Evolutionary conservation across 2,329 filamentous ascomycete species (phyloP).

Genomic region (Microsporum audouinii): DNA sequence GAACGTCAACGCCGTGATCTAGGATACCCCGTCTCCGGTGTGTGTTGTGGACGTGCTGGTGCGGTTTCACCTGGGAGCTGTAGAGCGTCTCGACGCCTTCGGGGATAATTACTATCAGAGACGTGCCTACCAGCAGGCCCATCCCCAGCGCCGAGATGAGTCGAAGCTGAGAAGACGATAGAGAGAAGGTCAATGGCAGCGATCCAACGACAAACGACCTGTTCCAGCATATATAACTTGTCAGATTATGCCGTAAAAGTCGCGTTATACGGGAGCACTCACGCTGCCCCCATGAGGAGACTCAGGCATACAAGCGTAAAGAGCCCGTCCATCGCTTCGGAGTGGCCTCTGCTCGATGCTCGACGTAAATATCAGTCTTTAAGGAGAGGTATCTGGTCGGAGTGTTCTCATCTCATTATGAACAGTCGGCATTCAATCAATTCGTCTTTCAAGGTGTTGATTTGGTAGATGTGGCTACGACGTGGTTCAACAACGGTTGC

Average conservation of each 20-base stretch:
- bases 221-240: neutral
- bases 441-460: neutral
- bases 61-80: constrained; percentile 35
- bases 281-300: constrained; percentile 56
- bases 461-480: neutral
- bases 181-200: constrained; percentile 74
- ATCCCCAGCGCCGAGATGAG: constrained; percentile 86
- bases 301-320: constrained; percentile 54
- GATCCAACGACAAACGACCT: constrained; percentile 92
- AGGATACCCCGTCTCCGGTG: constrained; percentile 18
- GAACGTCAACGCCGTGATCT: constrained; percentile 18
- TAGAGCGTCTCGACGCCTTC: constrained; percentile 90
- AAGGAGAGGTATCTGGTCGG: neutral
- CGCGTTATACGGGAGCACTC: constrained; percentile 23
- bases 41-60: constrained; percentile 20
- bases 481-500: neutral
- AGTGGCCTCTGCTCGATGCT: neutral
- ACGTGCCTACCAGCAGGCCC: constrained; percentile 87
- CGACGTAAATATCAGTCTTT: neutral
- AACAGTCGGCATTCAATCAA: neutral
- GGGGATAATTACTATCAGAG: constrained; percentile 92
- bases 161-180: constrained; percentile 77
- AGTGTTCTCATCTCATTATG: neutral
- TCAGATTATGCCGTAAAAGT: neutral
- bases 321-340: constrained; percentile 48